A percentile compares a stretch with the other conserved stretches of the same genome.
Conservation (phyloP, 2,329 filamentous ascomycete genomes). For the Curvularia eragrostidis region DNA sequence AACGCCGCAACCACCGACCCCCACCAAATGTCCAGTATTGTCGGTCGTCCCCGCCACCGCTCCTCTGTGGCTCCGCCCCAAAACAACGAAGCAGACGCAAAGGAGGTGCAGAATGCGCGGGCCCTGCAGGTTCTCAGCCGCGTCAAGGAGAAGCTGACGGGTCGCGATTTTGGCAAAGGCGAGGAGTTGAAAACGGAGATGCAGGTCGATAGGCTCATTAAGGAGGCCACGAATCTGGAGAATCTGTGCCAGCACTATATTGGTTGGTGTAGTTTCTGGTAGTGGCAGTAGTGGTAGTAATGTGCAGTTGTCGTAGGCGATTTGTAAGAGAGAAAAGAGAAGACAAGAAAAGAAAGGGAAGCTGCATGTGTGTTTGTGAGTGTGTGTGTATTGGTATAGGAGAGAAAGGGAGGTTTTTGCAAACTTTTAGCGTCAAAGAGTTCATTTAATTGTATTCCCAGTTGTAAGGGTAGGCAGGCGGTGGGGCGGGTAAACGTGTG, state of each 20-base stretch:
- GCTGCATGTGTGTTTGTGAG: not conserved
- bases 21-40: conserved; percentile 38
- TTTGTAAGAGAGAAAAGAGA: too few relatives aligned
- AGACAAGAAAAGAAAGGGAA: not conserved
- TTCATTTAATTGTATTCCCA: not conserved
- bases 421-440: not conserved
- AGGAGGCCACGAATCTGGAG: conserved; percentile 94
- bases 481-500: too few relatives aligned
- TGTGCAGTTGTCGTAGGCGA: not conserved
- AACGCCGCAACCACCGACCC: conserved; percentile 25
- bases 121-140: conserved; percentile 90
- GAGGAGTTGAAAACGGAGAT: conserved; percentile 82
- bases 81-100: conserved; percentile 54
- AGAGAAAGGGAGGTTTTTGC: not conserved
- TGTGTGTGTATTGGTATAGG: not conserved
- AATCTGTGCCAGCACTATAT: conserved; percentile 99
- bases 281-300: conserved; percentile 4
- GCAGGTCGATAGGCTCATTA: conserved; percentile 93
- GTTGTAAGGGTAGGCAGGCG: not conserved
- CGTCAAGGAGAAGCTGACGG: conserved; percentile 94
- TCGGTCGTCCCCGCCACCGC: conserved; percentile 45
- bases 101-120: conserved; percentile 89
- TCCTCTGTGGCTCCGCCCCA: conserved; percentile 41
- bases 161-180: conserved; percentile 81
- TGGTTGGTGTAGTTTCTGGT: conserved; percentile 99